A percentile compares a stretch with the other conserved stretches of the same genome.
Evolutionary conservation across 2,329 filamentous ascomycete genomes (phyloP).

Genomic region (Geoglossum cookeanum): DNA sequence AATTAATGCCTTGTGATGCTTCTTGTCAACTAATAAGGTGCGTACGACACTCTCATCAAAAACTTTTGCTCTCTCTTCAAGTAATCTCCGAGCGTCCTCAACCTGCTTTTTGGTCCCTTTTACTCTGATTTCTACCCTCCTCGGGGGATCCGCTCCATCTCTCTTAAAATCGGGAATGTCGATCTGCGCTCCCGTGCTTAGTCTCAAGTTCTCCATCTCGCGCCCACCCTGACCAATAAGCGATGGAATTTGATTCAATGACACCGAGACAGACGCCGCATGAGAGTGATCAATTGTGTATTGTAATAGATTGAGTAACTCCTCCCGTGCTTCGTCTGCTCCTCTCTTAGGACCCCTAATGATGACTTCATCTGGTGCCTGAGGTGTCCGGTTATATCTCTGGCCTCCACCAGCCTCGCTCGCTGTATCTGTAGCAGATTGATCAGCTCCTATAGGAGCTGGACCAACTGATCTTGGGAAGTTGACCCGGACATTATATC

Average conservation of each 20-base stretch:
- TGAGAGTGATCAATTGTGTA: conserved; percentile 79
- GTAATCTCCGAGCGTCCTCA: conserved; percentile 72
- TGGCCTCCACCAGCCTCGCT: conserved; percentile 42
- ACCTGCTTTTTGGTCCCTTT: conserved; percentile 88
- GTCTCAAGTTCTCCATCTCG: conserved; percentile 77
- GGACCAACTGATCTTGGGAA: conserved; percentile 52
- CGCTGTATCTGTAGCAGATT: conserved; percentile 46
- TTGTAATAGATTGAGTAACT: conserved; percentile 73
- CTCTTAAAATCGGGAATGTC: conserved; percentile 63
- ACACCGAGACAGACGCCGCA: conserved; percentile 61
- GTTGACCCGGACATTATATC: conserved; percentile 88
- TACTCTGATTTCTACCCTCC: conserved; percentile 68
- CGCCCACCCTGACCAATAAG: conserved; percentile 80
- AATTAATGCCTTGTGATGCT: conserved; percentile 79
- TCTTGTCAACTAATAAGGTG: conserved; percentile 81
- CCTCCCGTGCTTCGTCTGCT: conserved; percentile 77
- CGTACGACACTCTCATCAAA: conserved; percentile 81
- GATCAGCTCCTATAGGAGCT: conserved; percentile 40
- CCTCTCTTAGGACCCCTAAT: conserved; percentile 85
- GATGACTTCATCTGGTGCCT: conserved; percentile 72
- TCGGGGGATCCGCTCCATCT: conserved; percentile 44
- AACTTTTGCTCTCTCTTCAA: conserved; percentile 67
- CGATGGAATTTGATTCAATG: conserved; percentile 82
- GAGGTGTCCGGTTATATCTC: conserved; percentile 43
- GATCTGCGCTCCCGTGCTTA: conserved; percentile 70